These are phyloP conservation scores for Thalassiosira mediterranea DNA, from an alignment of 352 stramenopile species.

Conservation along the genomic window DNA sequence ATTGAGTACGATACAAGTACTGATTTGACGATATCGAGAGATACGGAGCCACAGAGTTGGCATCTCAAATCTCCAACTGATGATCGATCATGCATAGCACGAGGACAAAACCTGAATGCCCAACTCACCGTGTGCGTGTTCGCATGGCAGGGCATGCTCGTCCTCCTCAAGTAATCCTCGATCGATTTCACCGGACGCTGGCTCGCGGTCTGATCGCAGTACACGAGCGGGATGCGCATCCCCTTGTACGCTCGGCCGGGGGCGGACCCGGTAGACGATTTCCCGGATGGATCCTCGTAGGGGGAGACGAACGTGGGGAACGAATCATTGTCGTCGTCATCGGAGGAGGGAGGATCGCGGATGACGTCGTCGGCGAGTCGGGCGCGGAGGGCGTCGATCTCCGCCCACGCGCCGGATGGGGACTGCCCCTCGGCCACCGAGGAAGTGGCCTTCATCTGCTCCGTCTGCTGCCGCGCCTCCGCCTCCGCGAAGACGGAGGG, in stretches of 20 bases:
- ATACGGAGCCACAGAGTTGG: too few species aligned
- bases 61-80: too few species aligned
- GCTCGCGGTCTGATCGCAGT: conserved; percentile 94
- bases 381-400: conserved; percentile 34
- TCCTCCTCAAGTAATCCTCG: conserved; percentile 88
- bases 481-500: conserved; percentile 7
- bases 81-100: too few species aligned
- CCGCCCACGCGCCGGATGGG: conserved; percentile 24
- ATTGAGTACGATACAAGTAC: too few species aligned
- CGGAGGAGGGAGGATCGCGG: conserved; percentile 23
- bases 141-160: conserved; percentile 93
- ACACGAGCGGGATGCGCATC: conserved; percentile 85
- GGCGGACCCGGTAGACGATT: not conserved
- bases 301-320: conserved; percentile 68
- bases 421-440: conserved; percentile 17
- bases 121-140: conserved; percentile 94
- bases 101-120: too few species aligned
- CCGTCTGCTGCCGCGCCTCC: not conserved
- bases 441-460: conserved; percentile 8
- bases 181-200: conserved; percentile 88
- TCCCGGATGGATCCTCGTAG: conserved; percentile 36
- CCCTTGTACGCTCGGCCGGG: conserved; percentile 20
- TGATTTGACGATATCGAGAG: too few species aligned
- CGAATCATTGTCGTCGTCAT: not conserved
- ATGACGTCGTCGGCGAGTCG: conserved; percentile 46